Percentiles rank a stretch among this genome's conserved stretches.
Conservation (phyloP, 768 basidiomycete genomes). For the Trametes cingulata region DNA sequence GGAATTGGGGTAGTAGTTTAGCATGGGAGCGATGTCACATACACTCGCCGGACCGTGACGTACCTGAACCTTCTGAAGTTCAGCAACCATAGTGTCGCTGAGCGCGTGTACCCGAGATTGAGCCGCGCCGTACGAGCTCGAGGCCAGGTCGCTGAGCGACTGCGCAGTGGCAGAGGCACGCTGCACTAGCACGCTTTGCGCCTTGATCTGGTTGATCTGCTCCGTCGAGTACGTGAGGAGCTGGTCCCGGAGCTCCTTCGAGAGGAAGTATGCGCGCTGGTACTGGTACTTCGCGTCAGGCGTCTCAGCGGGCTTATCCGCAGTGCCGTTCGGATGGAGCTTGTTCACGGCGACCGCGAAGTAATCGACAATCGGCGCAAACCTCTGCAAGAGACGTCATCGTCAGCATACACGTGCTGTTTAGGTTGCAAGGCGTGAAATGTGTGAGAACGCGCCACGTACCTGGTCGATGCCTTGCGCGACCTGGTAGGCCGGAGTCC, state of each 20-base stretch:
- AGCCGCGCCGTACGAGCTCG: slow-evolving; percentile 55
- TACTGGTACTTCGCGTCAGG: slow-evolving; percentile 71
- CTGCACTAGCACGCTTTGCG: slow-evolving; percentile 69
- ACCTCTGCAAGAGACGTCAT: slow-evolving; percentile 44
- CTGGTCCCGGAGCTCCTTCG: slow-evolving; percentile 62
- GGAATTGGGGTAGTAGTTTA: slow-evolving; percentile 19
- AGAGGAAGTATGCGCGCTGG: slow-evolving; percentile 69
- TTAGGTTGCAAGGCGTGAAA: not conserved
- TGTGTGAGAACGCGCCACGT: slow-evolving; percentile 21
- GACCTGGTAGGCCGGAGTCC: slow-evolving; percentile 58
- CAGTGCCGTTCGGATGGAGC: slow-evolving; percentile 42
- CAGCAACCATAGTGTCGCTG: slow-evolving; percentile 64
- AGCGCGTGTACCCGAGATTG: slow-evolving; percentile 59
- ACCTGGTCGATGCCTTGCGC: slow-evolving; percentile 77
- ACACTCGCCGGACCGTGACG: not conserved
- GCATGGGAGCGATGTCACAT: slow-evolving; percentile 2
- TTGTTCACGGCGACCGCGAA: slow-evolving; percentile 56
- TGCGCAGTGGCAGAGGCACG: slow-evolving; percentile 69
- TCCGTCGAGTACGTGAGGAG: slow-evolving; percentile 67
- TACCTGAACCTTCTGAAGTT: slow-evolving; percentile 62
- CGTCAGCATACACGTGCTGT: slow-evolving; percentile 21
- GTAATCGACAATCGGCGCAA: slow-evolving; percentile 76
- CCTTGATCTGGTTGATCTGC: slow-evolving; percentile 69
- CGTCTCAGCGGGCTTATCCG: slow-evolving; percentile 48
- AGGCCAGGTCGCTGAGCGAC: slow-evolving; percentile 58